Percentiles rank a stretch among this genome's conserved stretches.
Conservation (phyloP, 768 basidiomycete species). For the Mycena maculata region DNA sequence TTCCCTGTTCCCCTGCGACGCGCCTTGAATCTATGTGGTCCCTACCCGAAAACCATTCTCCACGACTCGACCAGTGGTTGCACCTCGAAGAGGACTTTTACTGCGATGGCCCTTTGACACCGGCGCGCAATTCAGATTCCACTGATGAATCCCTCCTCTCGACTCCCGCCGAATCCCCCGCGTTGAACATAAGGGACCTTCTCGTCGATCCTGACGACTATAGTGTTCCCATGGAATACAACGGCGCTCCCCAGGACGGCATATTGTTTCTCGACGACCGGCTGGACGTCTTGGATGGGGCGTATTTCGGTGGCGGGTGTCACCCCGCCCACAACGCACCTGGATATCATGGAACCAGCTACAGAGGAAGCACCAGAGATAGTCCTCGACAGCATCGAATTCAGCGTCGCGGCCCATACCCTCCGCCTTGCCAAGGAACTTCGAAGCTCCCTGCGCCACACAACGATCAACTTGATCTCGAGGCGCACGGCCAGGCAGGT, state of each 20-base stretch:
- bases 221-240: neutral
- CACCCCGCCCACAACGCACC: neutral
- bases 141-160: neutral
- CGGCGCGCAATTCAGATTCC: neutral
- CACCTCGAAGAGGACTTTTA: neutral
- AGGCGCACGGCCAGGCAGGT: neutral
- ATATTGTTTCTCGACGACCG: neutral
- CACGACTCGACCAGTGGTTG: neutral
- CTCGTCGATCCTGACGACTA: neutral
- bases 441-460: conserved; percentile 4
- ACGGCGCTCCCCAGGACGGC: no score
- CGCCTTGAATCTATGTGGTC: conserved; percentile 9
- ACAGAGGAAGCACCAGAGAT: neutral
- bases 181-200: neutral
- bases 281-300: neutral
- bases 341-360: neutral
- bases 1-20: neutral
- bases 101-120: neutral
- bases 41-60: neutral
- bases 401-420: conserved; percentile 7
- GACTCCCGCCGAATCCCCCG: neutral
- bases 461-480: neutral
- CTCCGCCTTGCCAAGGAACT: neutral
- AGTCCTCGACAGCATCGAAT: neutral
- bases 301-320: neutral